Evolutionary conservation across 768 basidiomycete genomes (phyloP), one percentile per base, ranked within the genome.

Genomic region (Tulasnella sp.): DNA sequence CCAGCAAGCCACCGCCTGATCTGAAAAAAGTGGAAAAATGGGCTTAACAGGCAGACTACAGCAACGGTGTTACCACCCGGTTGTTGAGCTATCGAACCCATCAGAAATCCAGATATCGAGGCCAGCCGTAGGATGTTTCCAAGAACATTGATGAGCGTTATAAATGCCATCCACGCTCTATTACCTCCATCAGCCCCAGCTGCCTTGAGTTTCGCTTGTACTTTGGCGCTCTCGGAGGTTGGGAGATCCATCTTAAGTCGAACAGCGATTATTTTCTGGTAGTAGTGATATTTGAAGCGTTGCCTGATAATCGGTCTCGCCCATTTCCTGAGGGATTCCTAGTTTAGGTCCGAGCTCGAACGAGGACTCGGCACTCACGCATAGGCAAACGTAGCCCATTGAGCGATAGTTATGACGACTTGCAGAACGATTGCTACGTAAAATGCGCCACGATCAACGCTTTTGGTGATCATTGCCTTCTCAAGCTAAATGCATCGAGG

Each of bases 181-280:
- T 0, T 35, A 7, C 73, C 26, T 23, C 39, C 42, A 16, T 75
- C 55, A n/a, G 29, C 44, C 51, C 57, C 75, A 16, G 55, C 75
- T 37, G 51, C 37, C 39, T 29, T 32, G 39, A 75, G 32, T n/a
- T 75, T 75, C 40, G 75, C 46, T 61, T 75, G 18, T 16, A 75
- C 57, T 15, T 75, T 57, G n/a, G 32, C 7, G 23, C 32, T 26
- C 37, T 75, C 48, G n/a, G 51, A 75, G 16, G 75, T 75, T 13
- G 75, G 75, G 20, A 74, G 73, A 74, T 74, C 73, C 32, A 74
- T 40, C n/a, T 51, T 44, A 2, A 74, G 29, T 46, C 51, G 73
- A 32, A 32, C 73, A 9, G 13, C 61, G 13, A 67, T 67, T 4
- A 67, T 6, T 32, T 67, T 67, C 15, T 67, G 61, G 15, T 67